Base-by-base conservation (phyloP, 2,329 filamentous ascomycete genomes). In the Fusarium gaditjirri region DNA sequence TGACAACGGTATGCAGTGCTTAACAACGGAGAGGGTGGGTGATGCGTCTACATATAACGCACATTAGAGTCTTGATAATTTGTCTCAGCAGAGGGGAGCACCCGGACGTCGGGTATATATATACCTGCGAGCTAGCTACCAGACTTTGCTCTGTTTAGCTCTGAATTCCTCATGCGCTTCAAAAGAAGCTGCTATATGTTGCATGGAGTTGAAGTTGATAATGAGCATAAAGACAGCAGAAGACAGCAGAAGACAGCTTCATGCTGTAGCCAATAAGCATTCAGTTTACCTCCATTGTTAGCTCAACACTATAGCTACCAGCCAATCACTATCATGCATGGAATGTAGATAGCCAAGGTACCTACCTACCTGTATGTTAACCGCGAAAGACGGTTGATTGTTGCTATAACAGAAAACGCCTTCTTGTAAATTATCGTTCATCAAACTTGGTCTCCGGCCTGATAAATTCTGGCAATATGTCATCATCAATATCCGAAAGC, bases 221-320 rank as follows among this genome's bases (percentile, higher is more conserved):
- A 39, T 39, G 36, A 63, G 64, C 39, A 38, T 42, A 19, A 44
- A 44, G 39, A 35, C 25, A 27, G 36, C 38, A 56, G 16, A 44
- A 44, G 39, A 35, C 25, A 27, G 36, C 38, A 56, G 16, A 23
- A 56, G n/a, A 27, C 31, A 56, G 36, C 53, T 61, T n/a, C 25
- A 61, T 31, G 21, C 27, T 47, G 29, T 19, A 66, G 17, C 64
- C 50, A 52, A 68, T 64, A n/a, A 35, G 29, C 39, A 63, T 57
- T 23, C 21, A n/a, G 23, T n/a, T 44, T 62, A 23, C 39, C 25
- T 25, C 25, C 9, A 35, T 42, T 29, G 14, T 49, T 68, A 68
- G 62, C 41, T 38, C 46, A 38, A 61, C 39, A 43, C 35, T 23
- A 27, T 23, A 67, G 33, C 33, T 50, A 31, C 25, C 16, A n/a